These are phyloP conservation scores for Aeschynomene evenia DNA, from an alignment of 306 rosid genomes.

Conservation along the genomic window DNA sequence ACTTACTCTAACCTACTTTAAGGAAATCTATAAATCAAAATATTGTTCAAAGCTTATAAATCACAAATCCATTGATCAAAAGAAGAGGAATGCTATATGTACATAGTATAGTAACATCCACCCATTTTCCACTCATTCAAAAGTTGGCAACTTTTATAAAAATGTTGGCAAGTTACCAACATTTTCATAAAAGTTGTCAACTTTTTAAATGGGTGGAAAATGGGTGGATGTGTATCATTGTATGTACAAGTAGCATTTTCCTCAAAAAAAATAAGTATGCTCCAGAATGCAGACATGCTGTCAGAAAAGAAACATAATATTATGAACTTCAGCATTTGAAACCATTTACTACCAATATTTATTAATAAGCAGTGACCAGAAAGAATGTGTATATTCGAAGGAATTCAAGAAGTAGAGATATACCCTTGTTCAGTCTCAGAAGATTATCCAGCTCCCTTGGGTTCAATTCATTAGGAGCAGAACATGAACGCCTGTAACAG, in stretches of 20 bases:
- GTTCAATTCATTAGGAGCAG: slow-evolving; percentile 77
- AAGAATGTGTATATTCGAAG: neutral
- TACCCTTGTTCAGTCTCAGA: slow-evolving; percentile 79
- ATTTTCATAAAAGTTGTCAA: no score
- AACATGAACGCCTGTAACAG: slow-evolving; percentile 76
- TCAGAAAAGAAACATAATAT: slow-evolving; percentile 6
- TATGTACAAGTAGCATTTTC: no score
- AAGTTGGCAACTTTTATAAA: no score
- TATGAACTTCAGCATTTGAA: slow-evolving; percentile 14
- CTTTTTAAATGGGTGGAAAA: no score
- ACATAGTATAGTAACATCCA: no score
- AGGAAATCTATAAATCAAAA: neutral
- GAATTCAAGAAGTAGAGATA: slow-evolving; percentile 26
- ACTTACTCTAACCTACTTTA: neutral
- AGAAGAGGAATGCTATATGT: no score
- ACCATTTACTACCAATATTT: slow-evolving; percentile 18
- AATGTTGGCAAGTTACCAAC: no score
- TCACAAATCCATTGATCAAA: neutral
- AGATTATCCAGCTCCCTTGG: slow-evolving; percentile 83
- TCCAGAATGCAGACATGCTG: neutral
- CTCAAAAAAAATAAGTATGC: slow-evolving; percentile 6
- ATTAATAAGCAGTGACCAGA: slow-evolving; percentile 8
- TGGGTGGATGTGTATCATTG: no score
- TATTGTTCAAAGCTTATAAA: neutral
- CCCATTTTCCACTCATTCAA: no score